Evolutionary conservation across 139 green algal genomes (phyloP), one percentile per base, ranked within the genome.

Genomic region (Marvania coccoides): DNA sequence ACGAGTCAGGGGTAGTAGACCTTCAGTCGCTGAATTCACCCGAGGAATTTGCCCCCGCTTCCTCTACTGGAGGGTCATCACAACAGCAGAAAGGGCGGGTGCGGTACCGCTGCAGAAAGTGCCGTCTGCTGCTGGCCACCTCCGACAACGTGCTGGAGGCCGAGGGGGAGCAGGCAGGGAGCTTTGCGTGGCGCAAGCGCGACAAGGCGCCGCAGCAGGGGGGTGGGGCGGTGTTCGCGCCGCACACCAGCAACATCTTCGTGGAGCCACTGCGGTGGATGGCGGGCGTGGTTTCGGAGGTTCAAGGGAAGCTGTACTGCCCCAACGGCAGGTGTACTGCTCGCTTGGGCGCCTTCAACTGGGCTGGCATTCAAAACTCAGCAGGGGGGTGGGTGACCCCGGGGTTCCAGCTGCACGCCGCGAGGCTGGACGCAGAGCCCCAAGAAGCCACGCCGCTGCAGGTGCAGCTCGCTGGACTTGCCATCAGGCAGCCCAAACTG

Each of bases 281-380:
- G 89, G 57, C 71, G 10, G 62, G 48, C n/a, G 42, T 68, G 4
- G 51, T 88, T 3, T 39, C 53, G 4, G 67, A 76, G 31, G 68
- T 84, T 9, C 69, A 87, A 54, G 90, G 90, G 13, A 96, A 96
- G 76, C 71, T 96, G 34, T 91, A 94, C 77, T 96, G 89, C 79
- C 85, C 84, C 5, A 64, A 60, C 29, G 31, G 58, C 69, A 80
- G 71, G 12, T 92, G 87, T 70, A 62, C 62, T 14, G 67, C 73
- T 6, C 67, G 85, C 1, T 76, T 95, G 57, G 88, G 88, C 2
- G 88, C 82, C 1, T 95, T 90, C 72, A 91, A 93, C 71, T 95
- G 88, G 88, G 76, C 85, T 54, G 87, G 88, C 62, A 63, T 72
- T 14, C 69, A 84, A 39, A 76, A 38, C 63, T 67, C 45, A 60